phyloP scores from a whole-genome alignment of 2,329 filamentous ascomycete genomes.

The Lecanosticta acicola region DNA sequence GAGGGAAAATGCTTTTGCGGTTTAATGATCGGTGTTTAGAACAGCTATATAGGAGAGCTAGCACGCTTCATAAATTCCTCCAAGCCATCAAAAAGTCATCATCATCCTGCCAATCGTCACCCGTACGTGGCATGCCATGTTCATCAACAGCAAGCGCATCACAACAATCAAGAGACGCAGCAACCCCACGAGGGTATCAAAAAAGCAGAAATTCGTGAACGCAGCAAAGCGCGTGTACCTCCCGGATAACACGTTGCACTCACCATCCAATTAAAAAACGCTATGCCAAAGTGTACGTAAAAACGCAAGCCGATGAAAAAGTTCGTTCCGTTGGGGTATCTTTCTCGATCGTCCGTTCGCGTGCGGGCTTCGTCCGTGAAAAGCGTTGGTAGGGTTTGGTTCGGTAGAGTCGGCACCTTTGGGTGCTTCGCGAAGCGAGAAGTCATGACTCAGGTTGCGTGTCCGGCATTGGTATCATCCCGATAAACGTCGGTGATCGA shows the following conservation, averaged over 20 bases:
- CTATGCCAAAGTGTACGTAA: neutral
- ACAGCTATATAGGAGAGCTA: neutral
- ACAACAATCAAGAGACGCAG: neutral
- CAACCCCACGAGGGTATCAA: slow-evolving; percentile 4
- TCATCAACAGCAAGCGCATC: slow-evolving; percentile 5
- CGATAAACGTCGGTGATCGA: neutral
- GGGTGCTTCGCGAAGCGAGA: no score
- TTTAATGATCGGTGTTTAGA: neutral
- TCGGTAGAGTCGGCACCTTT: no score
- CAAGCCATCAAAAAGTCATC: neutral
- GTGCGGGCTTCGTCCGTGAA: neutral
- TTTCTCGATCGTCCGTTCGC: neutral
- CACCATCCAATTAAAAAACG: neutral
- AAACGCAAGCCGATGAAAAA: neutral
- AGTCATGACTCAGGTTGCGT: neutral
- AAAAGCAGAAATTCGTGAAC: neutral
- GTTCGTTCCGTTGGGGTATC: neutral
- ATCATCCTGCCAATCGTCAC: neutral
- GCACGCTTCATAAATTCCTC: neutral
- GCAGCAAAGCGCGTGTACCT: neutral
- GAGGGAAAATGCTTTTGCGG: neutral
- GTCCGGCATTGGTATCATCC: neutral
- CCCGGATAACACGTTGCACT: neutral
- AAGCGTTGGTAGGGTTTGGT: no score
- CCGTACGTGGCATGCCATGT: neutral